Conservation (phyloP, 768 basidiomycete species). For the Kwoniella pini region DNA sequence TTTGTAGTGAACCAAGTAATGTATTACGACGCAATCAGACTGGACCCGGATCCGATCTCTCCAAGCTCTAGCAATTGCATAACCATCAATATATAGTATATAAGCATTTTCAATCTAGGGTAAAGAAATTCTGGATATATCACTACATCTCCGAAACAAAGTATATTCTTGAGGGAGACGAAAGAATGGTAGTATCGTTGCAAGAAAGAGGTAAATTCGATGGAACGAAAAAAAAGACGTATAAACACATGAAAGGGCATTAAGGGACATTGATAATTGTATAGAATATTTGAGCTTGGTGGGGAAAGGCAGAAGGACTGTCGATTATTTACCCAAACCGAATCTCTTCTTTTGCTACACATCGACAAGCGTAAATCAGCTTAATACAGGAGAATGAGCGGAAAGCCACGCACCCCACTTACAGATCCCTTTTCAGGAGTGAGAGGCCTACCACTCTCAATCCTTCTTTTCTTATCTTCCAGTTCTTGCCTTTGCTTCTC, state of each 20-base stretch:
- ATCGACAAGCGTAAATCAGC: conserved; percentile 7
- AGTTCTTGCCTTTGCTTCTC: conserved; percentile 94
- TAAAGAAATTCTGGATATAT: too few relatives aligned
- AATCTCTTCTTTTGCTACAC: conserved; percentile 53
- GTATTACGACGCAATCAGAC: too few relatives aligned
- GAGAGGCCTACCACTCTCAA: conserved; percentile 90
- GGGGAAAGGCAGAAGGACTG: too few relatives aligned
- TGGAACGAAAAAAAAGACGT: not conserved
- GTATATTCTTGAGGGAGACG: not conserved
- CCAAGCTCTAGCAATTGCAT: not conserved
- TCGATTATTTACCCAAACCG: conserved; percentile 52
- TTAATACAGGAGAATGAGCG: not conserved
- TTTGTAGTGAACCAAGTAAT: too few relatives aligned
- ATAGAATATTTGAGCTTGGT: too few relatives aligned
- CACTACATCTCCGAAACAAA: not conserved
- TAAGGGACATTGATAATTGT: not conserved
- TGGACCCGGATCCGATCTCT: too few relatives aligned
- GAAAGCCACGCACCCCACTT: conserved; percentile 51
- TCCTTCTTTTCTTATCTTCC: conserved; percentile 96
- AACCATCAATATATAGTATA: not conserved
- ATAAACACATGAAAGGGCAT: conserved; percentile 19
- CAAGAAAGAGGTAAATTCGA: not conserved
- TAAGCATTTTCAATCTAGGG: too few relatives aligned
- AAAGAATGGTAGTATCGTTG: not conserved
- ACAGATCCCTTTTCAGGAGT: conserved; percentile 91